Evolutionary conservation across 148 eudicot species (phyloP).

Genomic region (Selenicereus undatus): DNA sequence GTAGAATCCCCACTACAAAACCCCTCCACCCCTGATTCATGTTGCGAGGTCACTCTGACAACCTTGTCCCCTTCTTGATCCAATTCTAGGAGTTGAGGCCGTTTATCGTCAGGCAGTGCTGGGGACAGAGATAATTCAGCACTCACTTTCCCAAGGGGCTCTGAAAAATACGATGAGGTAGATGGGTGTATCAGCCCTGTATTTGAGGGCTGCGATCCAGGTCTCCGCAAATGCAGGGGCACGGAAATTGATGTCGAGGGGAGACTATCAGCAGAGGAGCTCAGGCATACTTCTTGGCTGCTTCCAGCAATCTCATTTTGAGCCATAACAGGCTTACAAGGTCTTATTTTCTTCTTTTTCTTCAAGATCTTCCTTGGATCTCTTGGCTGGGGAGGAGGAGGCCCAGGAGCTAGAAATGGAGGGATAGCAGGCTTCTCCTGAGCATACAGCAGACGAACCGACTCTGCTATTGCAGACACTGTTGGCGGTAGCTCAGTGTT

Average conservation of each 20-base stretch:
- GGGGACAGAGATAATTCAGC: slow-evolving; percentile 32
- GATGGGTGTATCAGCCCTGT: slow-evolving; percentile 16
- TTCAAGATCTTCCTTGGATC: slow-evolving; percentile 62
- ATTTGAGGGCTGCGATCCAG: slow-evolving; percentile 23
- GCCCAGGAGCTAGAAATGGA: slow-evolving; percentile 74
- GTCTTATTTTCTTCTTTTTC: slow-evolving; percentile 48
- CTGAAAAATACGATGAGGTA: slow-evolving; percentile 20
- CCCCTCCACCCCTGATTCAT: slow-evolving; percentile 23
- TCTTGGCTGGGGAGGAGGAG: slow-evolving; percentile 66
- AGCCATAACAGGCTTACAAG: slow-evolving; percentile 16
- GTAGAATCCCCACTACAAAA: slow-evolving; percentile 40
- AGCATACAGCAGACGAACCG: slow-evolving; percentile 73
- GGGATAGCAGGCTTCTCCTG: slow-evolving; percentile 68
- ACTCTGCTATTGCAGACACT: slow-evolving; percentile 84
- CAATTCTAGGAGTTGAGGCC: slow-evolving; percentile 5
- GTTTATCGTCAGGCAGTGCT: slow-evolving; percentile 8
- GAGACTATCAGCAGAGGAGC: slow-evolving; percentile 28
- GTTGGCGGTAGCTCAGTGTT: slow-evolving; percentile 65
- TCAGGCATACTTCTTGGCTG: slow-evolving; percentile 26
- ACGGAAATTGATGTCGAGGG: slow-evolving; percentile 30
- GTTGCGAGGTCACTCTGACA: slow-evolving; percentile 15
- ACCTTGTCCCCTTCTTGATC: slow-evolving; percentile 23
- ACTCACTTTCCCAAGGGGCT: slow-evolving; percentile 15
- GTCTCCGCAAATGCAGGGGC: slow-evolving; percentile 23
- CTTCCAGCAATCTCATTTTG: slow-evolving; percentile 36